A percentile compares a stretch with the other conserved stretches of the same genome.
These are phyloP conservation scores for Prunus fruticosa DNA, from an alignment of 306 rosid genomes.

Conservation along the genomic window DNA sequence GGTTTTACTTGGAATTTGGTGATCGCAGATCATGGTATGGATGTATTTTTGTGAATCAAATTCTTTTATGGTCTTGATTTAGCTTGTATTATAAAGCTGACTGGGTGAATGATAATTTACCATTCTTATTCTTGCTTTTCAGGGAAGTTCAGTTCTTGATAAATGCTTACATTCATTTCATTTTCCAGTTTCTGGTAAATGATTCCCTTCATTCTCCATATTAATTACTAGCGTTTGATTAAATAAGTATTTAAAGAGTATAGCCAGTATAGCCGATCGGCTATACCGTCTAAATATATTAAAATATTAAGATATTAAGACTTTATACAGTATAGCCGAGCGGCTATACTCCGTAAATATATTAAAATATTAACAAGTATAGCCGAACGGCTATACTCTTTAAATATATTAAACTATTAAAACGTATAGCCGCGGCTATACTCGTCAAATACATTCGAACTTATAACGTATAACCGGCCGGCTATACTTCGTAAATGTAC, in stretches of 20 bases:
- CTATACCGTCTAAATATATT: too few species aligned
- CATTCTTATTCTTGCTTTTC: constrained; percentile 32
- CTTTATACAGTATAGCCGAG: too few species aligned
- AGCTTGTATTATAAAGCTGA: background rate
- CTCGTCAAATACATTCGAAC: too few species aligned
- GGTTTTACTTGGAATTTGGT: background rate
- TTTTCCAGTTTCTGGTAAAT: constrained; percentile 45
- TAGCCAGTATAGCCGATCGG: too few species aligned
- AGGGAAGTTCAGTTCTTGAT: constrained; percentile 74
- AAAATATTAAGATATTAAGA: too few species aligned
- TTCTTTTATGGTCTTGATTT: background rate
- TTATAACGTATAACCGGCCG: fast-evolving
- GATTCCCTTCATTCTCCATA: background rate
- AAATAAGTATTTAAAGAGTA: too few species aligned
- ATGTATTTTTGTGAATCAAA: background rate
- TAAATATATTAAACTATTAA: too few species aligned
- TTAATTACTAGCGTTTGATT: too few species aligned
- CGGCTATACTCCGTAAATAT: too few species aligned
- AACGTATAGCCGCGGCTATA: too few species aligned
- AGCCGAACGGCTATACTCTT: fast-evolving
- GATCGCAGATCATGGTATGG: background rate
- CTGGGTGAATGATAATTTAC: background rate
- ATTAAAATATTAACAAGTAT: too few species aligned
- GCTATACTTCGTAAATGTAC: too few species aligned
- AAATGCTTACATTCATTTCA: constrained; percentile 70